Evolutionary conservation across 495 filamentous ascomycete genomes (phyloP).

Genomic region (Aspergillus carlsbadensis): DNA sequence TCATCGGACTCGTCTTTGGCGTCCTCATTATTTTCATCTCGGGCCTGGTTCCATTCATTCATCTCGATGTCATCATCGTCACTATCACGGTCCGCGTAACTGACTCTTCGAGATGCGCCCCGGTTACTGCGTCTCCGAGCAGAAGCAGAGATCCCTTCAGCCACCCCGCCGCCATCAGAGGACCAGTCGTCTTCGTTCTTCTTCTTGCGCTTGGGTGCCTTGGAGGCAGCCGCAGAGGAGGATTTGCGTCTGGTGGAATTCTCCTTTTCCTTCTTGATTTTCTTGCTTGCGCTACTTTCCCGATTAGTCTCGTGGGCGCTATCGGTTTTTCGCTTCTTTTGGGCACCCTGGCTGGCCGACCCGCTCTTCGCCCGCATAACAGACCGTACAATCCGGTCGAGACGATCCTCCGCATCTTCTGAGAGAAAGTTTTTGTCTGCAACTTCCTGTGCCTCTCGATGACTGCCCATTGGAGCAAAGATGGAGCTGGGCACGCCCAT

Average conservation of each 20-base stretch:
- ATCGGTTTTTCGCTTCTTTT: constrained; percentile 52
- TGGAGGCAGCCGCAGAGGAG: constrained; percentile 32
- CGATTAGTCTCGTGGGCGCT: constrained; percentile 27
- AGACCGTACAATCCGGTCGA: constrained; percentile 63
- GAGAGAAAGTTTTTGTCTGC: constrained; percentile 81
- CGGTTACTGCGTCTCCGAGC: constrained; percentile 43
- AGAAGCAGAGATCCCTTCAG: constrained; percentile 21
- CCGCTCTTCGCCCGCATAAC: constrained; percentile 41
- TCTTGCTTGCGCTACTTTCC: constrained; percentile 42
- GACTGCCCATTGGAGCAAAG: constrained; percentile 70
- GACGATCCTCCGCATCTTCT: constrained; percentile 72
- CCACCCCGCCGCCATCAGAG: constrained; percentile 33
- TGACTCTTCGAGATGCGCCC: constrained; percentile 33
- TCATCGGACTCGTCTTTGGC: constrained; percentile 25
- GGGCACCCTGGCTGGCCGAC: constrained; percentile 25
- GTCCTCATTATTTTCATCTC: constrained; percentile 27
- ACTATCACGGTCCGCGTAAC: constrained; percentile 57
- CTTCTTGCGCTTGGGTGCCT: constrained; percentile 46
- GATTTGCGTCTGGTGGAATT: constrained; percentile 37
- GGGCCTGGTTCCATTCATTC: constrained; percentile 37
- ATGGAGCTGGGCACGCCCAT: constrained; percentile 74
- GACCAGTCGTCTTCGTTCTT: constrained; percentile 45
- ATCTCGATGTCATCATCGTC: constrained; percentile 60
- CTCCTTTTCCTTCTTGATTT: constrained; percentile 39
- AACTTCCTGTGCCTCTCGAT: constrained; percentile 76